These are phyloP conservation scores for Ascochyta clinopodiicola DNA, from an alignment of 2,329 filamentous ascomycete genomes.

Conservation along the genomic window DNA sequence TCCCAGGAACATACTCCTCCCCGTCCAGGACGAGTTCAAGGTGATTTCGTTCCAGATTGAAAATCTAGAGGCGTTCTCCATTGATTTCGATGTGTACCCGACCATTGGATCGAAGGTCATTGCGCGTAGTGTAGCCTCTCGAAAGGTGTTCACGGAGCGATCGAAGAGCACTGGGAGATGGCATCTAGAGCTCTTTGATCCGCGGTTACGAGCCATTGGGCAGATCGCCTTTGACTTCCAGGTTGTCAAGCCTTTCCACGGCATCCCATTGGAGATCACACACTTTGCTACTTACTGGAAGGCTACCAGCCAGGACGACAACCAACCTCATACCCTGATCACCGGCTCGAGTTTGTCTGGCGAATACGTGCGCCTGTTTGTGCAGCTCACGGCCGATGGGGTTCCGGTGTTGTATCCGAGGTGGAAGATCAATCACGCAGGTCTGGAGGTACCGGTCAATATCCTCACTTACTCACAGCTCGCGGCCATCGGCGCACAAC, in stretches of 20 bases:
- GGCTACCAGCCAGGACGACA: slow-evolving; percentile 90
- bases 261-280: slow-evolving; percentile 91
- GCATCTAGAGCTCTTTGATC: slow-evolving; percentile 90
- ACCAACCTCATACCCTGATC: slow-evolving; percentile 83
- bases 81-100: slow-evolving; percentile 97
- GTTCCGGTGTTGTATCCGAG: slow-evolving; percentile 85
- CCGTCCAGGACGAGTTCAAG: slow-evolving; percentile 94
- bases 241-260: slow-evolving; percentile 94
- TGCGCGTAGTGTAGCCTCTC: slow-evolving; percentile 90
- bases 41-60: slow-evolving; percentile 96
- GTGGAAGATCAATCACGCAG: slow-evolving; percentile 79
- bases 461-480: slow-evolving; percentile 80
- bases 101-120: slow-evolving; percentile 98
- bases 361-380: slow-evolving; percentile 90
- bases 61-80: slow-evolving; percentile 86
- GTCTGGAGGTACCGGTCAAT: slow-evolving; percentile 81
- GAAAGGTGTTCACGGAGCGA: slow-evolving; percentile 80
- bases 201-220: slow-evolving; percentile 86
- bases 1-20: slow-evolving; percentile 92
- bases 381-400: slow-evolving; percentile 88
- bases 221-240: slow-evolving; percentile 94
- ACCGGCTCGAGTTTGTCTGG: slow-evolving; percentile 94
- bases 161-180: slow-evolving; percentile 79
- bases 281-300: slow-evolving; percentile 99
- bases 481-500: slow-evolving; percentile 52